Evolutionary conservation across 164 flowering plant genomes (phyloP).

Genomic region (Liquidambar formosana): DNA sequence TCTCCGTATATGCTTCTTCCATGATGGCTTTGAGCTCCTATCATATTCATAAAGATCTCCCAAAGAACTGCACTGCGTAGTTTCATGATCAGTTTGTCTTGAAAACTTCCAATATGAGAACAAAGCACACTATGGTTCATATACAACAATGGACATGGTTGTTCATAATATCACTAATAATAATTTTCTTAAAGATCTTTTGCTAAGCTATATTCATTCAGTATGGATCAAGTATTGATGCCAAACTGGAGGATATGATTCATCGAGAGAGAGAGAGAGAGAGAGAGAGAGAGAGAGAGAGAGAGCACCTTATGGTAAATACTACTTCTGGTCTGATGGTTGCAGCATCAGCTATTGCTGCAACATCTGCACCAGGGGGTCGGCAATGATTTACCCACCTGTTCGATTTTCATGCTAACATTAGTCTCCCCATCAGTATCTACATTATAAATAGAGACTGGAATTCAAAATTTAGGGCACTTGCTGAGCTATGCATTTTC

Average conservation of each 20-base stretch:
- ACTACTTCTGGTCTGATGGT: constrained; percentile 55
- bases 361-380: constrained; percentile 80
- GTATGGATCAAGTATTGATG: no score
- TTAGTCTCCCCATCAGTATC: constrained; percentile 10
- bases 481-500: background rate
- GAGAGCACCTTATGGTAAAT: constrained; percentile 63
- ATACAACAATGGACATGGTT: no score
- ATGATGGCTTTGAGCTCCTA: constrained; percentile 66
- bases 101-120: background rate
- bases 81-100: constrained; percentile 18
- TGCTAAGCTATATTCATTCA: no score
- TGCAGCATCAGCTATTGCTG: constrained; percentile 67
- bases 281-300: constrained; percentile 1
- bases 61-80: constrained; percentile 52
- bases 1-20: constrained; percentile 81
- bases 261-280: background rate
- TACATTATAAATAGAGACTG: constrained; percentile 8
- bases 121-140: no score
- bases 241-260: no score
- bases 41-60: constrained; percentile 86
- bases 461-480: background rate
- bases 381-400: constrained; percentile 80
- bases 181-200: no score
- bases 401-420: constrained; percentile 18
- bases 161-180: no score